Conservation (phyloP, 768 basidiomycete genomes). For the Cystofilobasidium ferigula region DNA sequence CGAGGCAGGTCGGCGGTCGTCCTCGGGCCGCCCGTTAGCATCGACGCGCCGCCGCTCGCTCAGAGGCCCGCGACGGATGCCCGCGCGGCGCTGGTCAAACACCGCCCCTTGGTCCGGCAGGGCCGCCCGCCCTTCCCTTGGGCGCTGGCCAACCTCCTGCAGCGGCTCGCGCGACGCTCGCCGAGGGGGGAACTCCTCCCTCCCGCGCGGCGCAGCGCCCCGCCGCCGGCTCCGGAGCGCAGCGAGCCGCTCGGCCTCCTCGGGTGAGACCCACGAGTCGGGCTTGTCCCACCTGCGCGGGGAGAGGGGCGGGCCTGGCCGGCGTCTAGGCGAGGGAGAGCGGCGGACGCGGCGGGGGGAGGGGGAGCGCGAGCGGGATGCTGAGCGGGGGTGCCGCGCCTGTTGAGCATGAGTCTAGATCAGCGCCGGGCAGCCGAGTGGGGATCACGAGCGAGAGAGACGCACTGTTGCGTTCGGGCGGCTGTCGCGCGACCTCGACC, state of each 20-base stretch:
- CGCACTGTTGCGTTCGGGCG: too few relatives aligned
- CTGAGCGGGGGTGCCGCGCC: too few relatives aligned
- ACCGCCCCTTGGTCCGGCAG: slow-evolving; percentile 11
- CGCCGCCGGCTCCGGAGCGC: too few relatives aligned
- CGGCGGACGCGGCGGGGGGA: background rate
- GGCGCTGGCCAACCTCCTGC: background rate
- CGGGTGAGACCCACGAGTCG: slow-evolving; percentile 22
- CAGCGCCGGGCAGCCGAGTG: too few relatives aligned
- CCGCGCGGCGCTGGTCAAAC: background rate
- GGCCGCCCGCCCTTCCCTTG: background rate
- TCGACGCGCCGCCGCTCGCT: background rate
- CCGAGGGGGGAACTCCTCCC: too few relatives aligned
- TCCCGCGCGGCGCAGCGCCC: too few relatives aligned
- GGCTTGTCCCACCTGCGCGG: background rate
- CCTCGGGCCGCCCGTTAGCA: background rate
- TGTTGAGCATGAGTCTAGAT: too few relatives aligned
- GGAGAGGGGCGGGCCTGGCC: background rate
- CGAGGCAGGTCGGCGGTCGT: too few relatives aligned
- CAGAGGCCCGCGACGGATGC: background rate
- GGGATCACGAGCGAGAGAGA: too few relatives aligned
- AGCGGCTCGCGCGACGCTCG: too few relatives aligned
- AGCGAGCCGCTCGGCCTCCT: background rate
- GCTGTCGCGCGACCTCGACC: too few relatives aligned
- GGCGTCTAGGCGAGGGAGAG: background rate
- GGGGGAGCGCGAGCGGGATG: too few relatives aligned